Percentiles rank a stretch among this genome's conserved stretches.
Conservation (phyloP, 2,329 filamentous ascomycete species). For the Rhynchosporium graminicola region DNA sequence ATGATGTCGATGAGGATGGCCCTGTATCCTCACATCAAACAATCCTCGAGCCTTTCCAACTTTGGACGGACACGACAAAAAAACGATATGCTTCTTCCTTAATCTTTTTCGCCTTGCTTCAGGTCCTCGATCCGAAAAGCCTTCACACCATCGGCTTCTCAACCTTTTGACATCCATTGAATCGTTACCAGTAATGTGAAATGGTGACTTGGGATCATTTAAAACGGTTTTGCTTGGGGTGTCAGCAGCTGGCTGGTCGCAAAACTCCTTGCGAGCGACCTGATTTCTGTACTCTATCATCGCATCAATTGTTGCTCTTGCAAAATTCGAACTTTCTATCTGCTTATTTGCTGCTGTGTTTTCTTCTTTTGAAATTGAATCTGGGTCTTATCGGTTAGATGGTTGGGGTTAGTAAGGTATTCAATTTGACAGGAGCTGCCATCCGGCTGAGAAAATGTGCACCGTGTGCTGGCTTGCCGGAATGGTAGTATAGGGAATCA, state of each 20-base stretch:
- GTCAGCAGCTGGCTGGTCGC: conserved; percentile 6
- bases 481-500: too few relatives aligned
- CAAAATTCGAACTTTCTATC: neutral
- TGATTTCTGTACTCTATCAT: conserved; percentile 25
- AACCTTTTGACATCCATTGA: neutral
- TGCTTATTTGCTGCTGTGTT: conserved; percentile 8
- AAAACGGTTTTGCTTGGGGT: neutral
- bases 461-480: too few relatives aligned
- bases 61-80: conserved; percentile 19
- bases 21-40: conserved; percentile 11
- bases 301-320: conserved; percentile 20
- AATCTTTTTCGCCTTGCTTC: conserved; percentile 7
- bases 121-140: neutral
- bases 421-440: too few relatives aligned
- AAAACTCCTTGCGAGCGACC: conserved; percentile 3
- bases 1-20: neutral
- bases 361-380: too few relatives aligned
- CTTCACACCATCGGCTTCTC: neutral
- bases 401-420: too few relatives aligned
- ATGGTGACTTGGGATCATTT: neutral
- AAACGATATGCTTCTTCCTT: conserved; percentile 18
- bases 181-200: neutral
- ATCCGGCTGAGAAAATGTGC: too few relatives aligned
- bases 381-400: too few relatives aligned
- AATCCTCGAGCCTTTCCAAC: conserved; percentile 22